A percentile compares a stretch with the other conserved stretches of the same genome.
Conservation (phyloP, 2,329 filamentous ascomycete genomes). For the Ceratocystis alfenasii region DNA sequence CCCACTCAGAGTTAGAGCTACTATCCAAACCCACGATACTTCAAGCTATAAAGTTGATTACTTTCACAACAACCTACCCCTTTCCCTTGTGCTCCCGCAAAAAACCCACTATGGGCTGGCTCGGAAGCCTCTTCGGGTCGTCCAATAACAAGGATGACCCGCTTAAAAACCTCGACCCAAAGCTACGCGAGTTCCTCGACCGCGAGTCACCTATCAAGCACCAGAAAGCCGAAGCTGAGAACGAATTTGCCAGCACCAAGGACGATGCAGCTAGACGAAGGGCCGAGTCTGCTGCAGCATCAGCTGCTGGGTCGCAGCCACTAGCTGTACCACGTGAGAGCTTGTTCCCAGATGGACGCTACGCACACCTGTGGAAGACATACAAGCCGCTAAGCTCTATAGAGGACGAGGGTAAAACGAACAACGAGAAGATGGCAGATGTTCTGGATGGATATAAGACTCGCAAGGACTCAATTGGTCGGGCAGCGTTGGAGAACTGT, state of each 20-base stretch:
- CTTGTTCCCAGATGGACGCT: slow-evolving; percentile 49
- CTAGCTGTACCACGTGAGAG: slow-evolving; percentile 38
- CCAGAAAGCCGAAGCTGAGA: slow-evolving; percentile 28
- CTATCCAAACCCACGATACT: background rate
- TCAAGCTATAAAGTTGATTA: background rate
- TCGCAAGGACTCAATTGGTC: slow-evolving; percentile 63
- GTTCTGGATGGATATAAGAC: slow-evolving; percentile 77
- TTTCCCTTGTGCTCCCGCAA: background rate
- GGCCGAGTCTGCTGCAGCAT: slow-evolving; percentile 22
- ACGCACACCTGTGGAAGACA: slow-evolving; percentile 82
- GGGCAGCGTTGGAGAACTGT: slow-evolving; percentile 85
- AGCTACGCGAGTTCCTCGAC: slow-evolving; percentile 71
- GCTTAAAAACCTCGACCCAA: slow-evolving; percentile 65
- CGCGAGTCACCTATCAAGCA: slow-evolving; percentile 69
- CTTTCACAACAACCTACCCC: background rate
- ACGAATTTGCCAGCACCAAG: slow-evolving; percentile 14
- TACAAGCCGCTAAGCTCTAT: slow-evolving; percentile 64
- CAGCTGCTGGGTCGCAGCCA: slow-evolving; percentile 21
- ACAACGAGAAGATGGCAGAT: slow-evolving; percentile 68
- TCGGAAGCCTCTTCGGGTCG: slow-evolving; percentile 42
- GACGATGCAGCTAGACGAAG: slow-evolving; percentile 23
- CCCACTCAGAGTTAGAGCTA: background rate
- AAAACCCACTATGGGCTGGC: slow-evolving; percentile 42
- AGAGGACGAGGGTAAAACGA: slow-evolving; percentile 56
- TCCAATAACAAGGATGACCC: slow-evolving; percentile 40